Evolutionary conservation across 129 eudicot species (phyloP), one percentile per base, ranked within the genome.

Genomic region (Artemisia argyi): DNA sequence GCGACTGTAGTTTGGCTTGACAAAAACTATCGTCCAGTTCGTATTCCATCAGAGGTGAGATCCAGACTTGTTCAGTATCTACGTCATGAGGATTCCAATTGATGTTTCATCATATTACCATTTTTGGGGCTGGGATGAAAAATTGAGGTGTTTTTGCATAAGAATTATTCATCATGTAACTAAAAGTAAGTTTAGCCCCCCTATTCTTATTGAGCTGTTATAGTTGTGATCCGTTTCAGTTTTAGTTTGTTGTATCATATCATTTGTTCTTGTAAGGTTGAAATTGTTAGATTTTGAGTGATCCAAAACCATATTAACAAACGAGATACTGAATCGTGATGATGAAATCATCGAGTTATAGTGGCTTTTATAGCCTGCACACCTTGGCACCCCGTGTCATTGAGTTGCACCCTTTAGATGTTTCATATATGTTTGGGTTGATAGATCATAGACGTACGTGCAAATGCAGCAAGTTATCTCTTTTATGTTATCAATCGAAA

Each of bases 1-100:
- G 97, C 83, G 44, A 95, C 96, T 1, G 94, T 85, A 59, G 91
- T 95, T 73, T 95, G 97, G 97, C 97, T 95, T 10, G 91, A 95
- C 80, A 90, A 86, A 72, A 84, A 74, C 73, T 90, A 95, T 68
- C 93, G 85, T 11, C 96, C 97, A 3, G 74, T 95, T 57, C 99
- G 97, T 54, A 86, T 95, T 44, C 99, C 99, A 24, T 26, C 83
- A 2, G 94, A 83, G 51, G 81, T 86, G 49, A 84, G 85, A 80
- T 86, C 97, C 24, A 95, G 86, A 78, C 39, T 88, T 6, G 85
- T 73, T 55, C 86, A 80, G 72, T 87, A 80, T 65, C 76, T 86
- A 15, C 90, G 90, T 5, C 83, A 79, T 51, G 85, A 67, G 12
- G 88, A 61, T 14, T 16, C 81, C 73, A 81, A 28, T 32, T 91